These are phyloP conservation scores for Beauveria varroae DNA, from an alignment of 2,329 filamentous ascomycete species.

Conservation along the genomic window DNA sequence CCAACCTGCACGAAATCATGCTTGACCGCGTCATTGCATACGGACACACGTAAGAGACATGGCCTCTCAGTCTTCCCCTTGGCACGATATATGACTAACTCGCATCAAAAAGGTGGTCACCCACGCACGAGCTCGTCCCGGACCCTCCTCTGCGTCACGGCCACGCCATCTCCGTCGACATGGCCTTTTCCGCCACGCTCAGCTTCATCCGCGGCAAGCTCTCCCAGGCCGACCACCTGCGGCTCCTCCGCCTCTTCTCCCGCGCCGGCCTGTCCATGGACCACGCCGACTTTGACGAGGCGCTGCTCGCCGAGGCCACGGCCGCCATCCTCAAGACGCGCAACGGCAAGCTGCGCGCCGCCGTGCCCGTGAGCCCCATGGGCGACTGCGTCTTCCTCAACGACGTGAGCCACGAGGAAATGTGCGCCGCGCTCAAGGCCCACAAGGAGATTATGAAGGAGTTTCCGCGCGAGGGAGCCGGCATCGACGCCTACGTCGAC, in stretches of 20 bases:
- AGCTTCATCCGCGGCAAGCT: constrained; percentile 56
- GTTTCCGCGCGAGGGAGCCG: constrained; percentile 56
- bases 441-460: constrained; percentile 58
- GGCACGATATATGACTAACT: neutral
- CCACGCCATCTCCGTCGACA: constrained; percentile 68
- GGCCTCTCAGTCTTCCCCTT: neutral
- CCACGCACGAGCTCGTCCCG: constrained; percentile 62
- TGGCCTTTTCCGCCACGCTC: constrained; percentile 66
- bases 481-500: constrained; percentile 63
- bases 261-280: constrained; percentile 65
- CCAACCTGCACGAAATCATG: constrained; percentile 66
- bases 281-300: constrained; percentile 58
- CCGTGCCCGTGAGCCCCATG: constrained; percentile 56
- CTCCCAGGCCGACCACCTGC: constrained; percentile 49
- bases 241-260: constrained; percentile 61
- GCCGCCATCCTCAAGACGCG: constrained; percentile 64
- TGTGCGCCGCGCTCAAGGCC: constrained; percentile 49
- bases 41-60: constrained; percentile 53
- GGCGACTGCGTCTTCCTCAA: constrained; percentile 63
- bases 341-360: constrained; percentile 59
- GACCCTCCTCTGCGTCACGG: constrained; percentile 63
- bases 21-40: constrained; percentile 67
- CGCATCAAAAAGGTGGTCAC: constrained; percentile 49
- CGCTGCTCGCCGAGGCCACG: constrained; percentile 57
- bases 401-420: constrained; percentile 54